Conservation (phyloP, 106 monocot genomes). For the Xerophyta viscosa region DNA sequence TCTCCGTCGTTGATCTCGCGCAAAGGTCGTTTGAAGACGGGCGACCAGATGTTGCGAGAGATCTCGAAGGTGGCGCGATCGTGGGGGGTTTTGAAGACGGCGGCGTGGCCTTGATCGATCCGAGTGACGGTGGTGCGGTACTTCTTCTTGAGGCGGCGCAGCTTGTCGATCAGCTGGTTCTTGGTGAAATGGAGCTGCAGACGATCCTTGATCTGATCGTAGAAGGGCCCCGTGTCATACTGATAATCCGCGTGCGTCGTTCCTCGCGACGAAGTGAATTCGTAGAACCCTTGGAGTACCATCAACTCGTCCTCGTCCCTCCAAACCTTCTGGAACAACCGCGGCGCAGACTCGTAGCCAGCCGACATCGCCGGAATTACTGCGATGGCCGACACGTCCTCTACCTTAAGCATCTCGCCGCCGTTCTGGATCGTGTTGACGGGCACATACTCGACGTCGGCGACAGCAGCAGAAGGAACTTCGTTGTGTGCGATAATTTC, state of each 20-base stretch:
- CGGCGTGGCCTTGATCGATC: constrained; percentile 41
- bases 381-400: not conserved
- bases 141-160: constrained; percentile 93
- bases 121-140: constrained; percentile 64
- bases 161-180: constrained; percentile 97
- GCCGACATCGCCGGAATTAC: not conserved
- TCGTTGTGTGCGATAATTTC: too few species aligned
- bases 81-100: constrained; percentile 63
- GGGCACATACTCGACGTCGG: too few species aligned
- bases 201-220: constrained; percentile 77
- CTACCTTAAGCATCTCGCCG: too few species aligned
- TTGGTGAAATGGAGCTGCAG: constrained; percentile 85
- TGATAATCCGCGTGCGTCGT: constrained; percentile 76
- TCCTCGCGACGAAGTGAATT: constrained; percentile 77
- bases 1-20: constrained; percentile 7
- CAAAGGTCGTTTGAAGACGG: constrained; percentile 31
- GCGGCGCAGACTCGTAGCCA: constrained; percentile 13
- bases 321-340: constrained; percentile 91
- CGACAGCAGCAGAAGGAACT: too few species aligned
- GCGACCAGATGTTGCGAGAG: constrained; percentile 77
- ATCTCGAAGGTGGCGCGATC: constrained; percentile 82
- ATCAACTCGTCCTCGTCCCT: constrained; percentile 91
- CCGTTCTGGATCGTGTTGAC: too few species aligned
- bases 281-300: constrained; percentile 73
- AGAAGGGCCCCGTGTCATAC: constrained; percentile 97